Evolutionary conservation across 2,329 filamentous ascomycete genomes (phyloP).

Genomic region (Ilyonectria destructans): DNA sequence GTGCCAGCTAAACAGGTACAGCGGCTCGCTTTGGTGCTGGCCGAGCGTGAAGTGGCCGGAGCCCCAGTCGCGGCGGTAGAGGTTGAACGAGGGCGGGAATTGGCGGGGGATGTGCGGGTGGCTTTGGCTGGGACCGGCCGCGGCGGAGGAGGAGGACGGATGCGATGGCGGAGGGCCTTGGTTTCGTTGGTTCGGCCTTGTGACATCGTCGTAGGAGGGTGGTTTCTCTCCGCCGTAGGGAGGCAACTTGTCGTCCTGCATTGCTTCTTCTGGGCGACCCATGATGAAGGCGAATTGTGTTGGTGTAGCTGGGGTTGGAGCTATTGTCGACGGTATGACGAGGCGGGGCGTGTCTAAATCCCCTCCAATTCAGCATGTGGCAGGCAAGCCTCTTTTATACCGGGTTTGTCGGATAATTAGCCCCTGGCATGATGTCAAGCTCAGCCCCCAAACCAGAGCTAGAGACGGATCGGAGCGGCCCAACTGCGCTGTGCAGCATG

Average conservation of each 20-base stretch:
- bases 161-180: slow-evolving; percentile 6
- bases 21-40: slow-evolving; percentile 40
- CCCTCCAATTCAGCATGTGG: too few species aligned
- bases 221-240: slow-evolving; percentile 32
- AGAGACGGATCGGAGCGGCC: not conserved
- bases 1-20: slow-evolving; percentile 41
- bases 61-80: slow-evolving; percentile 35
- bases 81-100: slow-evolving; percentile 44
- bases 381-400: too few species aligned
- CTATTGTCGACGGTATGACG: not conserved
- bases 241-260: slow-evolving; percentile 7
- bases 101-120: slow-evolving; percentile 25
- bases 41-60: slow-evolving; percentile 33
- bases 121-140: slow-evolving; percentile 20
- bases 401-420: not conserved
- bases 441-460: not conserved
- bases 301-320: not conserved
- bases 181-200: slow-evolving; percentile 7
- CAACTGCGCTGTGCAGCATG: not conserved
- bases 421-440: not conserved
- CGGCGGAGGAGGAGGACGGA: slow-evolving; percentile 1
- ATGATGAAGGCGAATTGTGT: slow-evolving; percentile 9
- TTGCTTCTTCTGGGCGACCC: slow-evolving; percentile 10
- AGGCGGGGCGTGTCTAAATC: too few species aligned
- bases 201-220: slow-evolving; percentile 34